A percentile compares a stretch with the other conserved stretches of the same genome.
phyloP scores from a whole-genome alignment of 495 filamentous ascomycete species.

The Jackrogersella multiformis region DNA sequence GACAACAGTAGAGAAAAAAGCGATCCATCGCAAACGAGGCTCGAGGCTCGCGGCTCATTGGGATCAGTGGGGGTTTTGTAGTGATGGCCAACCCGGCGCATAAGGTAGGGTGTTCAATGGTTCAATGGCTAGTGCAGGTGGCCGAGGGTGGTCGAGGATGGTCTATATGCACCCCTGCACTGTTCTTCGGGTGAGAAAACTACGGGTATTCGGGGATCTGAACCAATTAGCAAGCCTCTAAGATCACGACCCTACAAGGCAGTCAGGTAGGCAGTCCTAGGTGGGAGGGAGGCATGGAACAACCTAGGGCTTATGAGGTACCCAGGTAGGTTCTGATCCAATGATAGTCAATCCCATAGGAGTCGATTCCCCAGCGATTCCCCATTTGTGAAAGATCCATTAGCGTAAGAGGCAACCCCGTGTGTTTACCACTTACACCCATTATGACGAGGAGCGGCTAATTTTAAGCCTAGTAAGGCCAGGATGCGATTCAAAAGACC shows the following conservation, averaged over 20 bases:
- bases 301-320: background rate
- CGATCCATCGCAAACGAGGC: slow-evolving; percentile 23
- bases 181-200: slow-evolving; percentile 9
- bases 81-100: slow-evolving; percentile 7
- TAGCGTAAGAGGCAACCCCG: background rate
- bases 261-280: slow-evolving; percentile 30
- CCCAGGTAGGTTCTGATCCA: background rate
- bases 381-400: background rate
- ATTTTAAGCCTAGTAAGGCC: background rate
- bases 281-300: slow-evolving; percentile 23
- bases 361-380: slow-evolving; percentile 2
- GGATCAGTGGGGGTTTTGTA: slow-evolving; percentile 38
- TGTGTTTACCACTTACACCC: background rate
- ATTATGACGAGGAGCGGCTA: background rate
- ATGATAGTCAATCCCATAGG: background rate
- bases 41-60: slow-evolving; percentile 35
- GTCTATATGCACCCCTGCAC: background rate
- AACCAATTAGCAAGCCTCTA: slow-evolving; percentile 11
- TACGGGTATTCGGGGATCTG: slow-evolving; percentile 8
- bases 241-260: slow-evolving; percentile 24
- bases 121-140: too few relatives aligned
- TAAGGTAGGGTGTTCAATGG: slow-evolving; percentile 1
- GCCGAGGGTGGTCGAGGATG: too few relatives aligned
- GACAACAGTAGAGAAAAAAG: slow-evolving; percentile 17
- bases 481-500: too few relatives aligned